phyloP scores from a whole-genome alignment of 257 asterid species.

The Rauvolfia tetraphylla region DNA sequence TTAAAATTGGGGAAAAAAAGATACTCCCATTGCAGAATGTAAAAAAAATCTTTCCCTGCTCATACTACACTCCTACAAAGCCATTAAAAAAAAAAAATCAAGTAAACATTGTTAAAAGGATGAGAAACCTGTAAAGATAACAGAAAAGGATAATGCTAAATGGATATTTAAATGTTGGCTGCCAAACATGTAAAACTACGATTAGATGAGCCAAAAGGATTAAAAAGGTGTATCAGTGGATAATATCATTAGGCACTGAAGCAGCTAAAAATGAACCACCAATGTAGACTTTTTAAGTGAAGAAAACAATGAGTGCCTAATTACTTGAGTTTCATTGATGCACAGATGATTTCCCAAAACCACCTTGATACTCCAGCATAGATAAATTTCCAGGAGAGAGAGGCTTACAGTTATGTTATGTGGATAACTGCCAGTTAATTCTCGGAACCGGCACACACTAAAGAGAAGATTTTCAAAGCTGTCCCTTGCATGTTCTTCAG shows the following conservation, averaged over 20 bases:
- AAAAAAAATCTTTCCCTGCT: constrained; percentile 9
- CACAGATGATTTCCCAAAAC: neutral
- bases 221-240: neutral
- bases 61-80: neutral
- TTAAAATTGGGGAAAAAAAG: neutral
- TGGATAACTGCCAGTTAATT: constrained; percentile 90
- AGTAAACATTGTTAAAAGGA: neutral
- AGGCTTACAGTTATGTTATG: constrained; percentile 79
- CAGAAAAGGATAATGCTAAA: neutral
- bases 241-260: neutral
- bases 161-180: neutral
- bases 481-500: constrained; percentile 70
- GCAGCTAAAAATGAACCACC: neutral
- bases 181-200: neutral
- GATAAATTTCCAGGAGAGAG: neutral
- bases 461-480: constrained; percentile 90
- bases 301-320: neutral
- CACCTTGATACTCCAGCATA: neutral
- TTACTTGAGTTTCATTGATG: neutral
- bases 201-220: neutral
- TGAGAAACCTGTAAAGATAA: neutral
- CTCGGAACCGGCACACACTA: constrained; percentile 88
- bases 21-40: neutral
- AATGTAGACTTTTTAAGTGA: neutral
- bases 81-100: neutral